Percentiles rank a stretch among this genome's conserved stretches.
Evolutionary conservation across 129 eudicot genomes (phyloP).

Genomic region (Flaveria robusta): DNA sequence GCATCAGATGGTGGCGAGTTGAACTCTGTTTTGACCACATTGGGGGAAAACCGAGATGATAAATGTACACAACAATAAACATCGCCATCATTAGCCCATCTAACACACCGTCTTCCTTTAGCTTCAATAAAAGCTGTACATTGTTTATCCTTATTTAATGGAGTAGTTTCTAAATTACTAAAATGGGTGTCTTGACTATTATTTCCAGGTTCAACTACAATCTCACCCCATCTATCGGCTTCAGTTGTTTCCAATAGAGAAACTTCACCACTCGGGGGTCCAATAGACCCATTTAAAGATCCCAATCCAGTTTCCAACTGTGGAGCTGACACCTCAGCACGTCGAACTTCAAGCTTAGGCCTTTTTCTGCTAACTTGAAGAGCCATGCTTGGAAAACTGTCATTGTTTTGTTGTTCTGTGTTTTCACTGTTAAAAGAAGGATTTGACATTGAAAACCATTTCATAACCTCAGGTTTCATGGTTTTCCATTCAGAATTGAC

Average conservation of each 20-base stretch:
- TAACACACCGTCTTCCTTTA: conserved; percentile 91
- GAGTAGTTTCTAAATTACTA: conserved; percentile 42
- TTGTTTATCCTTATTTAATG: conserved; percentile 54
- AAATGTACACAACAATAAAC: conserved; percentile 92
- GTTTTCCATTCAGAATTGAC: conserved; percentile 64
- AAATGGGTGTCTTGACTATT: conserved; percentile 43
- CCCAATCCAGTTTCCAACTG: conserved; percentile 44
- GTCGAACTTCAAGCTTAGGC: conserved; percentile 92
- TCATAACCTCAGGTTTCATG: conserved; percentile 83
- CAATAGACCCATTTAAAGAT: conserved; percentile 46
- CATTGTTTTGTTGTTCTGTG: conserved; percentile 46
- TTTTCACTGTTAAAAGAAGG: conserved; percentile 47
- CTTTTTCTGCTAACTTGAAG: conserved; percentile 70
- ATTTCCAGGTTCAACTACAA: conserved; percentile 64
- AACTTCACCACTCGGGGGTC: conserved; percentile 32
- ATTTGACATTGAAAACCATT: conserved; percentile 63
- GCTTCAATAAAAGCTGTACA: conserved; percentile 88
- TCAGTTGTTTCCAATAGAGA: conserved; percentile 33
- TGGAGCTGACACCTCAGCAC: conserved; percentile 69
- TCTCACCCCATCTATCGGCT: conserved; percentile 60
- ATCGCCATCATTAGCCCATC: conserved; percentile 97
- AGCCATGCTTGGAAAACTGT: conserved; percentile 37
- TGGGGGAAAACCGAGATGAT: conserved; percentile 54
- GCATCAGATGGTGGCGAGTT: conserved; percentile 50
- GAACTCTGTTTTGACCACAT: conserved; percentile 49